Percentiles rank a stretch among this genome's conserved stretches.
Conservation (phyloP, 139 green algal species). For the Micractinium sp. region DNA sequence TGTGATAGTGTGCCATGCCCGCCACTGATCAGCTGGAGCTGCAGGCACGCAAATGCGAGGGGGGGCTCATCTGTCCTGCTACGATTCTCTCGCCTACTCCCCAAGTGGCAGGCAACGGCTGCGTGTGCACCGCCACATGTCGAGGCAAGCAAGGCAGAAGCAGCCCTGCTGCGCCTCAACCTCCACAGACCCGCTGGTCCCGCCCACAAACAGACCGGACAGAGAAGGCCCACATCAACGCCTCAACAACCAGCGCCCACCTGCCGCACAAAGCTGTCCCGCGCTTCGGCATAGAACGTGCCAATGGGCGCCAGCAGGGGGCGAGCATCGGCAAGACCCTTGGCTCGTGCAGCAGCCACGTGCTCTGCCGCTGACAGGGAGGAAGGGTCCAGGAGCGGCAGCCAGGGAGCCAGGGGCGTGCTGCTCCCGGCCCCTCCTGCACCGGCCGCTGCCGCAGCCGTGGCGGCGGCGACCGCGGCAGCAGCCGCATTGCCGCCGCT, state of each 20-base stretch:
- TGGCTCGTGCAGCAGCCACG: not conserved
- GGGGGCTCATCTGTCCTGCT: too few species aligned
- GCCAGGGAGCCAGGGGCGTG: not conserved
- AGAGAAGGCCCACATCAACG: too few species aligned
- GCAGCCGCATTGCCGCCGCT: not conserved
- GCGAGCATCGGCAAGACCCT: not conserved
- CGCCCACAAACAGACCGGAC: too few species aligned
- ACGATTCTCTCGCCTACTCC: too few species aligned
- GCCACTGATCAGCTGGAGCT: too few species aligned
- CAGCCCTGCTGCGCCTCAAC: too few species aligned
- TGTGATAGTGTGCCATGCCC: too few species aligned
- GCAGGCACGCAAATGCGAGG: too few species aligned
- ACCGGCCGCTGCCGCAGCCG: not conserved
- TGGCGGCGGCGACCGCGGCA: not conserved
- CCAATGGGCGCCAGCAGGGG: slow-evolving; percentile 18
- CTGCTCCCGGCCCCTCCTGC: not conserved
- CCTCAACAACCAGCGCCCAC: not conserved
- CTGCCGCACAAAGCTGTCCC: slow-evolving; percentile 33
- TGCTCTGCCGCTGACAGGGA: not conserved
- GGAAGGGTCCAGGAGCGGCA: slow-evolving; percentile 4
- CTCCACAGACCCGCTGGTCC: too few species aligned
- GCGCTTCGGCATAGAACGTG: not conserved
- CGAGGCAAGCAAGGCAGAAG: too few species aligned
- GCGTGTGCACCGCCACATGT: too few species aligned
- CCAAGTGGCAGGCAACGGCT: too few species aligned